phyloP scores from a whole-genome alignment of 2,329 filamentous ascomycete genomes.

The Exophiala oligosperma region DNA sequence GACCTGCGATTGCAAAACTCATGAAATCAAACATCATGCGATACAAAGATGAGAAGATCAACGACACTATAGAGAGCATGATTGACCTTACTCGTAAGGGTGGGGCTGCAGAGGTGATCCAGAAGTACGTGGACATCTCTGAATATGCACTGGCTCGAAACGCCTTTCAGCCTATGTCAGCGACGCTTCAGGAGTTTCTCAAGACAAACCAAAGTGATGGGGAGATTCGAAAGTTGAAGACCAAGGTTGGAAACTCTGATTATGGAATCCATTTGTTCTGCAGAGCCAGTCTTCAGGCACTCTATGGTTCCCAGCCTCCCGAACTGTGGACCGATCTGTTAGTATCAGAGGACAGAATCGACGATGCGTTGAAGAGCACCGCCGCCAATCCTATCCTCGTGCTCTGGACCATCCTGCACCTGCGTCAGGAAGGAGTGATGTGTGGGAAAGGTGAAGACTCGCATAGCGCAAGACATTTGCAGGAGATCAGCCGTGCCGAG shows the following conservation, averaged over 20 bases:
- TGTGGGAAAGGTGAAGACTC: conserved; percentile 1
- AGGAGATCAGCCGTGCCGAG: too few relatives aligned
- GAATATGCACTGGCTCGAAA: neutral
- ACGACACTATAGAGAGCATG: neutral
- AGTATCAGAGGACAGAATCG: neutral
- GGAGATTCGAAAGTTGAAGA: neutral
- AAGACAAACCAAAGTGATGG: neutral
- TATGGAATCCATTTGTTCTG: neutral
- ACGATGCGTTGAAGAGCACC: neutral
- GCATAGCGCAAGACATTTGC: neutral
- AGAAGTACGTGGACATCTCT: neutral
- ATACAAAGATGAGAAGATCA: neutral
- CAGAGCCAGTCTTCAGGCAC: neutral
- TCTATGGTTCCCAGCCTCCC: neutral
- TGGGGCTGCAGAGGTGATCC: neutral
- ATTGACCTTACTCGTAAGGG: neutral
- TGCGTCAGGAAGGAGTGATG: neutral
- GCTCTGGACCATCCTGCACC: neutral
- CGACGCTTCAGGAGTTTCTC: neutral
- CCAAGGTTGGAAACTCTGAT: neutral
- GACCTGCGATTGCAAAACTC: neutral
- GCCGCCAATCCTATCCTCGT: neutral
- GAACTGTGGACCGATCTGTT: neutral
- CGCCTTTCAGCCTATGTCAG: neutral
- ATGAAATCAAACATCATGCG: neutral